Percentiles rank a stretch among this genome's conserved stretches.
phyloP scores from a whole-genome alignment of 768 basidiomycete species.

The Naganishia vishniacii region DNA sequence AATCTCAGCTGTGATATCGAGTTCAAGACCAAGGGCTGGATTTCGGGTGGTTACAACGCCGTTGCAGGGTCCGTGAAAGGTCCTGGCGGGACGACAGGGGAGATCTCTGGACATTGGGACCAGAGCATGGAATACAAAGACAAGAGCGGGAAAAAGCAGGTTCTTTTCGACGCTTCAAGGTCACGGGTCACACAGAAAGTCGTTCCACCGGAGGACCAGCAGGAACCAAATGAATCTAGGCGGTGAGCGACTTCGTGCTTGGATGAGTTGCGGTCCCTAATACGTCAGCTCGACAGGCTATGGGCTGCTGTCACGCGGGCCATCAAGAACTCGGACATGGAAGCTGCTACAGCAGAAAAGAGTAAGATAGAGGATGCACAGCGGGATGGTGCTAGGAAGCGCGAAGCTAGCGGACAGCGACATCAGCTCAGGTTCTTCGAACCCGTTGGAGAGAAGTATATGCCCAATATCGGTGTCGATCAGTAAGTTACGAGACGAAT shows the following conservation, averaged over 20 bases:
- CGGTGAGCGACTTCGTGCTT: conserved; percentile 54
- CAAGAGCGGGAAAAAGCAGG: conserved; percentile 64
- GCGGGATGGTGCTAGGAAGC: conserved; percentile 66
- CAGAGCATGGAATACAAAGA: conserved; percentile 78
- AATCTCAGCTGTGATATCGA: conserved; percentile 75
- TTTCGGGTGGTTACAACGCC: conserved; percentile 92
- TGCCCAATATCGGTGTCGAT: conserved; percentile 61
- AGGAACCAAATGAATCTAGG: conserved; percentile 84
- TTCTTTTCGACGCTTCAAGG: conserved; percentile 75
- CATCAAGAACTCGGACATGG: conserved; percentile 84
- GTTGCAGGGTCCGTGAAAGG: conserved; percentile 73
- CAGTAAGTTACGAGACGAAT: conserved; percentile 33
- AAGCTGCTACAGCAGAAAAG: conserved; percentile 85
- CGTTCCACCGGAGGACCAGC: conserved; percentile 77
- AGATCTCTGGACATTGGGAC: conserved; percentile 86
- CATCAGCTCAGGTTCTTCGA: conserved; percentile 79
- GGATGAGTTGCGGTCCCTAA: neutral
- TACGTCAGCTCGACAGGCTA: conserved; percentile 52
- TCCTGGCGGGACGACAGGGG: conserved; percentile 63
- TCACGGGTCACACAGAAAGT: conserved; percentile 73
- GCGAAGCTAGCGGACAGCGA: conserved; percentile 66
- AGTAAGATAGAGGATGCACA: conserved; percentile 84
- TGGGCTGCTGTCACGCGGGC: conserved; percentile 82
- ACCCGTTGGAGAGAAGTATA: conserved; percentile 69
- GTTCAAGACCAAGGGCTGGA: conserved; percentile 99